These are phyloP conservation scores for Ricinus communis DNA, from an alignment of 345 rosid species.

Conservation along the genomic window DNA sequence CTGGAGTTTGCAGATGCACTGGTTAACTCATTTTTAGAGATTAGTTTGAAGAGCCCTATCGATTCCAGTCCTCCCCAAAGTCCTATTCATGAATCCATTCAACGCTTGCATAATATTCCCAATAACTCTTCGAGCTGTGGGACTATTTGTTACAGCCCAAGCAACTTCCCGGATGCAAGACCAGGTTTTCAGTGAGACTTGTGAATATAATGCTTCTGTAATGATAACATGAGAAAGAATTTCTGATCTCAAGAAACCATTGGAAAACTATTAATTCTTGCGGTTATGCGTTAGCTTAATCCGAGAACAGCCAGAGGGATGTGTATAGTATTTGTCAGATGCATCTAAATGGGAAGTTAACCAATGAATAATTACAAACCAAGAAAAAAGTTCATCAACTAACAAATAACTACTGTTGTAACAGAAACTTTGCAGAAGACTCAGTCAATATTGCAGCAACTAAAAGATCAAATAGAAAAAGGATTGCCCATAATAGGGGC, in stretches of 20 bases:
- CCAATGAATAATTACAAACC: not conserved
- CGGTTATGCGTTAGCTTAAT: not conserved
- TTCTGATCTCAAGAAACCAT: conserved; percentile 4
- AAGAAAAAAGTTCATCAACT: conserved; percentile 15
- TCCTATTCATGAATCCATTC: conserved; percentile 27
- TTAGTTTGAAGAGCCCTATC: conserved; percentile 34
- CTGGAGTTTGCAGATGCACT: conserved; percentile 74
- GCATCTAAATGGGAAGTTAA: not conserved
- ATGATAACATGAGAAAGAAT: not conserved
- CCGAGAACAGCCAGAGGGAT: not conserved
- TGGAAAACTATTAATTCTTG: conserved; percentile 1
- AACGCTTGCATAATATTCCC: conserved; percentile 29
- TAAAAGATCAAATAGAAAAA: conserved; percentile 63
- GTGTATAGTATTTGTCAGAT: not conserved
- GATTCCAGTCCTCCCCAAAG: conserved; percentile 30
- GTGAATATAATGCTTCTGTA: not conserved
- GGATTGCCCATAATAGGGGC: conserved; percentile 89
- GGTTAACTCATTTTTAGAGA: conserved; percentile 72
- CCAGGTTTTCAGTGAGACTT: conserved; percentile 50
- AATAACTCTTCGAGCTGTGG: conserved; percentile 30
- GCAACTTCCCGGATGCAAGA: conserved; percentile 74
- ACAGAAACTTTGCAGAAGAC: conserved; percentile 81
- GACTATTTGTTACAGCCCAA: conserved; percentile 55
- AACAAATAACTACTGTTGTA: conserved; percentile 12
- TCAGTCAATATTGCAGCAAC: conserved; percentile 54